Base-by-base conservation (phyloP, 78 protist species). In the Thecamonas trahens region DNA sequence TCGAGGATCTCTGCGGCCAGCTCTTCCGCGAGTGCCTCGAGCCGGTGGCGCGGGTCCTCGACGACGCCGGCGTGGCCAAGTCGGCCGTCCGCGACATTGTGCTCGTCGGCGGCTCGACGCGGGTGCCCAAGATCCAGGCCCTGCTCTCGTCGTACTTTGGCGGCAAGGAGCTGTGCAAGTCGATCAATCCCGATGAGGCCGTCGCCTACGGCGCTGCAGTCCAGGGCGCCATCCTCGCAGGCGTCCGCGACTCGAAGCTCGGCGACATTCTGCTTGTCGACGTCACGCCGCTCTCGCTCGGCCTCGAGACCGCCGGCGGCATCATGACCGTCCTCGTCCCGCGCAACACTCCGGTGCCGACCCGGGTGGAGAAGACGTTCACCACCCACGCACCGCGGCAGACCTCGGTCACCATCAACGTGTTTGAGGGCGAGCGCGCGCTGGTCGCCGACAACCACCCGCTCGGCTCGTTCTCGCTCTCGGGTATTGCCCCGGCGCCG, bases 211-310 rank as follows among this genome's bases (percentile, higher is more conserved):
- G 84, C 32, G 96, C 96, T 0, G 96, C 96, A 26, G 83, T 84
- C 29, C 96, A 91, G 68, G 95, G 85, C 22, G 83, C 73, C 35
- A 67, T 85, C 42, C 80, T 91, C 29, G 58, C 87, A 0, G 91
- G 86, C 20, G 89, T n/a, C n/a, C n/a, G n/a, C n/a, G n/a, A n/a
- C n/a, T n/a, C n/a, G n/a, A 31, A 70, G 72, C 54, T 67, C 38
- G 35, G 69, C 54, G 76, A 70, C 1, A 49, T 90, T 31, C 81
- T 93, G 55, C 82, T 94, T 24, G 55, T 92, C 39, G 97, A 94
- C 78, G 95, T 96, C 20, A 83, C 95, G 18, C 96, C 99, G 32
- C 79, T 96, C 26, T 79, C 98, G 28, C 77, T 96, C 42, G 99
- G 99, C 44, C 80, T 96, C 76, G 99, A 84, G 70, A 66, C 70